Evolutionary conservation across 331 rosid species (phyloP), one percentile per base, ranked within the genome.

Genomic region (Malus hybrid): DNA sequence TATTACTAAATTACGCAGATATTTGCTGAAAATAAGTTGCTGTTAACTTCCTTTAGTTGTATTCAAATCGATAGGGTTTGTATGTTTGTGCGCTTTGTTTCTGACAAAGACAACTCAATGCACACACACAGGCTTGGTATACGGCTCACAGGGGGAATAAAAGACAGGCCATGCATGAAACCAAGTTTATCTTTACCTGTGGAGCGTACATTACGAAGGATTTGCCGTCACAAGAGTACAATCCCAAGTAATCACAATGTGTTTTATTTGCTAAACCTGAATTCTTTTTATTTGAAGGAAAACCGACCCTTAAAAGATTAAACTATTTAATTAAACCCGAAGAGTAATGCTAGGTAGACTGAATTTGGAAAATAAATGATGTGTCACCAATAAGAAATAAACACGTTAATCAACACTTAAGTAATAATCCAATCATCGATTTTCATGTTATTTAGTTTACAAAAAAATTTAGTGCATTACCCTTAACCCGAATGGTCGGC

Each of bases 161-260:
- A 77, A 20, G 57, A 55, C 33, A 34, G 50, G 50, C 50, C 39
- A 22, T 1, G 0, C 46, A 10, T 27, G 31, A 62, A 42, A 29
- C 4, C 42, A 69, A 10, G 22, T 64, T 72, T 65, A 34, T 42
- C 20, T 50, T 33, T 10, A 15, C 33, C 18, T 14, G 20, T 29
- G 5, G 64, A 76, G n/a, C 90, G 85, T 86, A 70, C 59, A 84
- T 81, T 73, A 72, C 90, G 75, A 85, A 63, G 70, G 65, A 77
- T 46, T 61, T 46, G 28, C 70, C 69, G 63, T 10, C 70, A n/a
- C 28, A 64, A 72, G 19, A 72, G 75, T 8, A 16, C 19, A 70
- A 54, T 18, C 59, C 29, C 44, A n/a, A 18, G 11, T 7, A 56
- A 19, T 4, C 50, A 44, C 50, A 44, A 44, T 11, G 50, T 44